Base-by-base conservation (phyloP, 495 filamentous ascomycete species). In the Penicillium lagena region DNA sequence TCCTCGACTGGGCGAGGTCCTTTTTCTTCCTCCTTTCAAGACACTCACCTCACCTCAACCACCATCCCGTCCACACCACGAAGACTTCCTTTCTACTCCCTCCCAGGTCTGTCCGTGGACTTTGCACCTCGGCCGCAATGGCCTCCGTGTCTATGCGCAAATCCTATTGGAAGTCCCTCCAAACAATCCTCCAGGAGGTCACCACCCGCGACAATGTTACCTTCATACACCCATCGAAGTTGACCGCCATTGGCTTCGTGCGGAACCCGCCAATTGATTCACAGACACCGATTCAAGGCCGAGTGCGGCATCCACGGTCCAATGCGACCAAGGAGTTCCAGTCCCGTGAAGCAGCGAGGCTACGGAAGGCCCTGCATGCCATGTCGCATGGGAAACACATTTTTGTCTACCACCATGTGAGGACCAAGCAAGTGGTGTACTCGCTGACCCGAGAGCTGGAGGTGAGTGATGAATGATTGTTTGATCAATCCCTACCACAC, bases 391-490 rank as follows among this genome's bases (percentile, higher is more conserved):
- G 80, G 66, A 81, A 70, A 63, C 73, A 86, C 57, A 86, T 98
- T 67, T 98, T 80, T 68, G 74, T 88, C 60, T 95, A 85, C 68
- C 77, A 77, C 62, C 83, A 98, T 64, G 73, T 90, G 45, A 72
- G 82, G 46, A 85, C 84, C 31, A 87, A 89, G 42, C 82, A 91
- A 62, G 82, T 93, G 28, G 67, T 96, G 37, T 95, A 94, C 63
- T 91, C 88, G 6, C 67, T 90, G 50, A 77, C 69, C 7, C 80
- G 80, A 39, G 66, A 77, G 27, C 54, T 95, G 31, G 79, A 86
- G 52, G 89, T 95, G 69, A 56, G 73, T 54, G 15, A 31, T 32
- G 39, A 9, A 37, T 22, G 36, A 38, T 40, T 42, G 35, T 37
- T 40, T 43, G 45, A 52, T 44, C 12, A 47, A 22, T 22, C 6